phyloP scores from a whole-genome alignment of 345 rosid species.

The Eucalyptus regnans region DNA sequence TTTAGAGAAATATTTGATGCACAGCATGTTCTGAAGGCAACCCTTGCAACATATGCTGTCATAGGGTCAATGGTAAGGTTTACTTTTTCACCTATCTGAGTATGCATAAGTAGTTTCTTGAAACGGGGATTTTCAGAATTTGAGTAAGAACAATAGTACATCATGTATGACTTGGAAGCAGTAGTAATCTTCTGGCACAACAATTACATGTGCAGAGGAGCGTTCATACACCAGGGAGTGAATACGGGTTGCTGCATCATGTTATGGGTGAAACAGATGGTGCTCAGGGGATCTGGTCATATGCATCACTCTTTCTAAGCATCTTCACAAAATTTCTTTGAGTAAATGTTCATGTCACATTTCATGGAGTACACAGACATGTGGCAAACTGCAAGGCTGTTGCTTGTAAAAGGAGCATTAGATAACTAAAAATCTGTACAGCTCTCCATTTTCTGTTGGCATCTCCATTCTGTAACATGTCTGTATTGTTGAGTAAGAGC shows the following conservation, averaged over 20 bases:
- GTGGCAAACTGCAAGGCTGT: not conserved
- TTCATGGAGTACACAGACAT: not conserved
- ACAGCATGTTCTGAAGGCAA: constrained; percentile 54
- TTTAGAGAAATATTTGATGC: not conserved
- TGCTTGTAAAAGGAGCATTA: not conserved
- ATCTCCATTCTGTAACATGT: not conserved
- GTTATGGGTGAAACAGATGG: constrained; percentile 79
- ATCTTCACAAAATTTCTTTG: not conserved
- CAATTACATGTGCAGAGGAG: constrained; percentile 23
- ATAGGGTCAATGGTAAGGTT: constrained; percentile 57
- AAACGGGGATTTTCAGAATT: not conserved
- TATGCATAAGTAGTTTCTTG: not conserved
- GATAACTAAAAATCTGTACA: not conserved
- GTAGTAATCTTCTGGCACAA: not conserved
- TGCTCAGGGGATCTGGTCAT: constrained; percentile 60
- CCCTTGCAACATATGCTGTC: constrained; percentile 76
- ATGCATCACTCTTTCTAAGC: constrained; percentile 12
- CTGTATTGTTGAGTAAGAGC: not conserved
- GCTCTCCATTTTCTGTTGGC: not conserved
- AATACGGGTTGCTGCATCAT: constrained; percentile 70
- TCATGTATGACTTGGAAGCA: not conserved
- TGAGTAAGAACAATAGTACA: not conserved
- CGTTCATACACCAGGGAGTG: constrained; percentile 60
- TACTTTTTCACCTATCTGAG: not conserved
- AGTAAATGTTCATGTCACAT: not conserved